These are phyloP conservation scores for Phytophthora multivora DNA, from an alignment of 352 stramenopile species.

Conservation along the genomic window DNA sequence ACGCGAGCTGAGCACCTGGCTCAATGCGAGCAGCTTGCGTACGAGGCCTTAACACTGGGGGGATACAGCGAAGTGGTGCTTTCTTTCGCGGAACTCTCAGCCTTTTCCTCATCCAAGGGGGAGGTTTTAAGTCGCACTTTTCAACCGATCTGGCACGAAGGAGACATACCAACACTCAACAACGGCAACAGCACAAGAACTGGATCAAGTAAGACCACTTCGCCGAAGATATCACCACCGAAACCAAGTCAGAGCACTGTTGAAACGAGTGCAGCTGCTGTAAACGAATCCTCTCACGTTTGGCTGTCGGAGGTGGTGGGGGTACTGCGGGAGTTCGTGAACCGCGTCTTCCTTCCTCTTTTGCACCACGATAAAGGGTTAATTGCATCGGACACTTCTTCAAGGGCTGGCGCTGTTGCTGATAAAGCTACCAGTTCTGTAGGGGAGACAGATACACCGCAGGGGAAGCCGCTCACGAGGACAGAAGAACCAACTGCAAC, in stretches of 20 bases:
- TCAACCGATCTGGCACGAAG: conserved; percentile 40
- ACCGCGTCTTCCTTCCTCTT: conserved; percentile 39
- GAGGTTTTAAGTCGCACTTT: conserved; percentile 51
- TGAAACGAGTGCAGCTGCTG: neutral
- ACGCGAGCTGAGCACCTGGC: conserved; percentile 55
- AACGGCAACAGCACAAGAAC: conserved; percentile 1
- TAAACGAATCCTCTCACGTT: neutral
- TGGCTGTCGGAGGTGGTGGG: conserved; percentile 24
- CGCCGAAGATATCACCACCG: neutral
- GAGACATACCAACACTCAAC: conserved; percentile 13
- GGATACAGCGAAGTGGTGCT: conserved; percentile 47
- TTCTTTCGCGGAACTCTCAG: conserved; percentile 51
- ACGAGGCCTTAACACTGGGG: conserved; percentile 44
- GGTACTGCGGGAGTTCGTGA: conserved; percentile 30
- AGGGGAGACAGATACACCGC: neutral
- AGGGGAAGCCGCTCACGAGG: neutral
- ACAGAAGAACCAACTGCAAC: neutral
- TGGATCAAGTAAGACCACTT: conserved; percentile 3
- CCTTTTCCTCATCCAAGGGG: conserved; percentile 18
- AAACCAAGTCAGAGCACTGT: neutral
- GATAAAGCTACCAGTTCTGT: neutral
- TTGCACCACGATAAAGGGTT: conserved; percentile 15
- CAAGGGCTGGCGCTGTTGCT: neutral
- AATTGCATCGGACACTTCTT: neutral
- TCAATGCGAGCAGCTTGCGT: conserved; percentile 51